Conservation (phyloP, 805 yeast species). For the Kluyveromyces aestuarii region DNA sequence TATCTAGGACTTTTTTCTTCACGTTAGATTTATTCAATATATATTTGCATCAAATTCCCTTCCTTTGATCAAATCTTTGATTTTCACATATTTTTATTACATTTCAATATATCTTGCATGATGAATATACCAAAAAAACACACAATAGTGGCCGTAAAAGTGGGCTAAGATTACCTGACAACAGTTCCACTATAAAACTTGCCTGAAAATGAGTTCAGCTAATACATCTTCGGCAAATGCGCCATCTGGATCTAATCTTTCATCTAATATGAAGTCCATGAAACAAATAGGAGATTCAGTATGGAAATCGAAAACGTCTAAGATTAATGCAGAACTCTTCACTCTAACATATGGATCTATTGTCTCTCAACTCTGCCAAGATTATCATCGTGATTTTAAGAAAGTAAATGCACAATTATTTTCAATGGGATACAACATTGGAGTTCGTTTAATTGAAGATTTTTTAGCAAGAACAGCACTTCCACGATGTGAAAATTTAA, state of each 20-base stretch:
- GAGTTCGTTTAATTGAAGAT: slow-evolving; percentile 84
- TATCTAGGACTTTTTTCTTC: too few relatives aligned
- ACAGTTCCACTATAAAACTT: too few relatives aligned
- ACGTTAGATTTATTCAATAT: too few relatives aligned
- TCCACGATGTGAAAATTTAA: slow-evolving; percentile 68
- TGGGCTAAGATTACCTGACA: too few relatives aligned
- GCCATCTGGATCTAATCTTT: neutral
- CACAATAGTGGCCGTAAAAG: too few relatives aligned
- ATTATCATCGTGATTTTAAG: slow-evolving; percentile 61
- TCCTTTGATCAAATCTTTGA: too few relatives aligned
- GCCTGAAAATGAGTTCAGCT: neutral
- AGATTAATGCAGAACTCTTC: slow-evolving; percentile 85
- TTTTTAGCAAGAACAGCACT: slow-evolving; percentile 83
- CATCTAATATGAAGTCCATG: slow-evolving; percentile 11
- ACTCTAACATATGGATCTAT: slow-evolving; percentile 93
- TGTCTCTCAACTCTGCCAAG: slow-evolving; percentile 84
- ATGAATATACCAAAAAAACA: too few relatives aligned
- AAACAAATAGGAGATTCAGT: slow-evolving; percentile 69
- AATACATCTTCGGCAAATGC: neutral
- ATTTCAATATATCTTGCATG: too few relatives aligned
- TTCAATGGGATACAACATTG: slow-evolving; percentile 93
- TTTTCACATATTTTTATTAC: too few relatives aligned
- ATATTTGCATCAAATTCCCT: too few relatives aligned
- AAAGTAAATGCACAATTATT: slow-evolving; percentile 80
- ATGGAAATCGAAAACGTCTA: slow-evolving; percentile 83